Conservation (phyloP, 2,329 filamentous ascomycete genomes). For the Magnaporthales sp. region DNA sequence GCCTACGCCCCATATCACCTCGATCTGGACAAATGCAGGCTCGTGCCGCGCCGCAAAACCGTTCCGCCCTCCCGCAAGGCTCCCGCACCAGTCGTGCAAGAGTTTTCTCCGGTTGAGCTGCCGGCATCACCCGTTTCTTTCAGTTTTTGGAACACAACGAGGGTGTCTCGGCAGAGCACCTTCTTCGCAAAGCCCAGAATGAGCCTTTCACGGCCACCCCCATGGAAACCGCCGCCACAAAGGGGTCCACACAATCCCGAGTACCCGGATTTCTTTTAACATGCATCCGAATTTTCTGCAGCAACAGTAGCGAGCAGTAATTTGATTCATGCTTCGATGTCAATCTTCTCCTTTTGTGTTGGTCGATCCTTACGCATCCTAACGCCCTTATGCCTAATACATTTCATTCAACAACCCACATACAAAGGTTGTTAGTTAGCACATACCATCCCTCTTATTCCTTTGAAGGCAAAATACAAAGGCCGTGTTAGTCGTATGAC, state of each 20-base stretch:
- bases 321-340: background rate
- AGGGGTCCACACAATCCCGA: background rate
- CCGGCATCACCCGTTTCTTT: slow-evolving; percentile 14
- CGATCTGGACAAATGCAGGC: slow-evolving; percentile 4
- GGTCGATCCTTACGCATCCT: background rate
- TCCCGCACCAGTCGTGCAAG: background rate
- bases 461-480: background rate
- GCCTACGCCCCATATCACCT: background rate
- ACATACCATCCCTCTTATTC: background rate
- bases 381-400: background rate
- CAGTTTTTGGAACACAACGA: background rate
- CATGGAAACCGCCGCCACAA: background rate
- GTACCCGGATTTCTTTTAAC: background rate
- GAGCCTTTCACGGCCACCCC: background rate
- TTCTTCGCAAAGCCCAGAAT: background rate
- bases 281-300: background rate
- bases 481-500: background rate
- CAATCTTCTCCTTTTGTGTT: background rate
- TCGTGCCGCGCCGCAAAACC: slow-evolving; percentile 5
- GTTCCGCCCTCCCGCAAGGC: background rate
- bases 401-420: background rate
- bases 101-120: slow-evolving; percentile 8
- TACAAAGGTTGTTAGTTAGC: background rate
- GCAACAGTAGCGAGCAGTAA: background rate
- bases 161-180: background rate